Percentiles rank a stretch among this genome's conserved stretches.
Evolutionary conservation across 768 basidiomycete species (phyloP).

Genomic region (Obba rivulosa): DNA sequence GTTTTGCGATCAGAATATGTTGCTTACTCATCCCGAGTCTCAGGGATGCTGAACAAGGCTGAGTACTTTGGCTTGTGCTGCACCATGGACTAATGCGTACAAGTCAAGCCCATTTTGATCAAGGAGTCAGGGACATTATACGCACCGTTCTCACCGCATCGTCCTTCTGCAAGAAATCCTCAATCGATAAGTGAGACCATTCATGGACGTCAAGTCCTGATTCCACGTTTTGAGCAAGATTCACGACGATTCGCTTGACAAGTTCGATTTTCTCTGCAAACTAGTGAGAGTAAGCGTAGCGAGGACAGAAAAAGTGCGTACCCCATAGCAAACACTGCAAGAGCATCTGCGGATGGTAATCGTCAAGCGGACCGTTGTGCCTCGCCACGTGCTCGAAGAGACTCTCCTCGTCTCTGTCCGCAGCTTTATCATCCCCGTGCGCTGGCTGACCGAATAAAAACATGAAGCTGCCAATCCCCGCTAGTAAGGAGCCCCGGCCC

Average conservation of each 20-base stretch:
- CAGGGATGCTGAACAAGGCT: slow-evolving; percentile 46
- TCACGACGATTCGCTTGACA: slow-evolving; percentile 76
- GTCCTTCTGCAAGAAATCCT: slow-evolving; percentile 44
- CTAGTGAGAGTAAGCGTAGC: not conserved
- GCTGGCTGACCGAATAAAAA: slow-evolving; percentile 61
- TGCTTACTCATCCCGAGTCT: slow-evolving; percentile 42
- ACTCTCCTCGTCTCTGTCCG: slow-evolving; percentile 32
- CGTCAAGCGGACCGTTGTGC: slow-evolving; percentile 80
- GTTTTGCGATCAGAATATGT: not conserved
- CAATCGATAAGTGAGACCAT: slow-evolving; percentile 52
- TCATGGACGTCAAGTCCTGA: slow-evolving; percentile 22
- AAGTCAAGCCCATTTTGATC: not conserved
- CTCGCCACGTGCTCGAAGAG: slow-evolving; percentile 81
- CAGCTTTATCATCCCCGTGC: slow-evolving; percentile 10
- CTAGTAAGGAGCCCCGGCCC: slow-evolving; percentile 71
- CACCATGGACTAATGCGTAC: not conserved
- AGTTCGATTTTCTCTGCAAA: slow-evolving; percentile 72
- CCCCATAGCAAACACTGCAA: slow-evolving; percentile 92
- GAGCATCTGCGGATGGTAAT: slow-evolving; percentile 92
- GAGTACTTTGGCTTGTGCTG: slow-evolving; percentile 38
- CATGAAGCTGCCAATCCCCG: slow-evolving; percentile 82
- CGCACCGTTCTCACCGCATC: slow-evolving; percentile 14
- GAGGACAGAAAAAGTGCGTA: slow-evolving; percentile 29
- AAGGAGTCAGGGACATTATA: too few relatives aligned
- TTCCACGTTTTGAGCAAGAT: slow-evolving; percentile 47